phyloP scores from a whole-genome alignment of 2,329 filamentous ascomycete species.

The Pseudogymnoascus sp. region DNA sequence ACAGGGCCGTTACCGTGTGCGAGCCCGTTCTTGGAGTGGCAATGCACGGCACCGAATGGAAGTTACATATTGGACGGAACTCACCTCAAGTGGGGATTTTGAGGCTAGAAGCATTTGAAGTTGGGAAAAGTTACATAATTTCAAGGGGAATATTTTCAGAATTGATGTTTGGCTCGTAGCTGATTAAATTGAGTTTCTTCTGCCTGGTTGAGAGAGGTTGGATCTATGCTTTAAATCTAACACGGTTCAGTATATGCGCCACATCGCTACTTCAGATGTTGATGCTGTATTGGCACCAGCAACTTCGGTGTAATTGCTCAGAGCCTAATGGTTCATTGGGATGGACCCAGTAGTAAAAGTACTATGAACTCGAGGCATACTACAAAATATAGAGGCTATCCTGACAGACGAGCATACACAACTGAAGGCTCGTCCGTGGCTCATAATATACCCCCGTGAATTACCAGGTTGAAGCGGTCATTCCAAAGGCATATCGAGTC shows the following conservation, averaged over 20 bases:
- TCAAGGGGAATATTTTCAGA: not conserved
- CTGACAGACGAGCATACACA: too few species aligned
- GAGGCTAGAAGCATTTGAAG: not conserved
- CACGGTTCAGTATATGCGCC: not conserved
- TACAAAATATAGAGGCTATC: too few species aligned
- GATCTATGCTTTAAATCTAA: not conserved
- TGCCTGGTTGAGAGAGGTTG: not conserved
- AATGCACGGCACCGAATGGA: not conserved
- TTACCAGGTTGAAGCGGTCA: too few species aligned
- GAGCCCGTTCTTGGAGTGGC: slow-evolving; percentile 3
- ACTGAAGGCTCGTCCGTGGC: too few species aligned
- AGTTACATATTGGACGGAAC: not conserved
- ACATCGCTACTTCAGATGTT: not conserved
- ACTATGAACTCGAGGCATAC: too few species aligned
- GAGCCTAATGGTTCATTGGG: too few species aligned
- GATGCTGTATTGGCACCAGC: too few species aligned
- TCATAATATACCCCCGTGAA: too few species aligned
- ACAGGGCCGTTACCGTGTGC: not conserved
- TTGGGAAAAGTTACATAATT: not conserved
- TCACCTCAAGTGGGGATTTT: not conserved
- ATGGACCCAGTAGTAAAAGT: too few species aligned
- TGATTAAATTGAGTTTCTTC: not conserved
- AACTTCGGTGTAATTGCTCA: too few species aligned
- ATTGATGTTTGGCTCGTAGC: not conserved
- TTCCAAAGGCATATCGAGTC: not conserved